phyloP scores from a whole-genome alignment of 1,284 basidiomycete species.

The Rhodotorula sp. region DNA sequence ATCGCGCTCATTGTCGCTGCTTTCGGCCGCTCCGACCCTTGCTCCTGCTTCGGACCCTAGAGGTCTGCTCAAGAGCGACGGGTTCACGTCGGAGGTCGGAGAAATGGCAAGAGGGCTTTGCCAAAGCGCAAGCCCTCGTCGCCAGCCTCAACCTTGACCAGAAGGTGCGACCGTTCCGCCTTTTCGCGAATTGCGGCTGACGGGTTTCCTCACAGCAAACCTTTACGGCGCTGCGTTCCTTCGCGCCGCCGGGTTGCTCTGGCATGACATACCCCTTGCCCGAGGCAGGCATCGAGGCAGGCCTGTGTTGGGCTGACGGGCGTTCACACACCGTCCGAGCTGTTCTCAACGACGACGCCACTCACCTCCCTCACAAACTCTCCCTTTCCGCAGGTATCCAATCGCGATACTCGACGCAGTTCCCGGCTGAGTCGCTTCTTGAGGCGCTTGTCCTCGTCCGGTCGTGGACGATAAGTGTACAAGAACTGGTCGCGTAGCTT shows the following conservation, averaged over 20 bases:
- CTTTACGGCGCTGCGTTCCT: neutral
- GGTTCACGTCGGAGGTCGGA: neutral
- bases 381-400: neutral
- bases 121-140: constrained; percentile 5
- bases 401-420: constrained; percentile 10
- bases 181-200: neutral
- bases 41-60: neutral
- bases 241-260: neutral
- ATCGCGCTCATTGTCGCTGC: neutral
- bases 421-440: constrained; percentile 47
- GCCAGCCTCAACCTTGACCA: constrained; percentile 2
- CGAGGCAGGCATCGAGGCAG: neutral
- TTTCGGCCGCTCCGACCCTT: neutral
- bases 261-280: constrained; percentile 1
- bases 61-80: constrained; percentile 5
- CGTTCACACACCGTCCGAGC: neutral
- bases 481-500: neutral
- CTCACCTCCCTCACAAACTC: too few species aligned
- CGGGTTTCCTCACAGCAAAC: neutral
- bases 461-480: neutral
- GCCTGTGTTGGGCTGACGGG: neutral
- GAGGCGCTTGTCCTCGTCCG: neutral
- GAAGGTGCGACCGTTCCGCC: neutral
- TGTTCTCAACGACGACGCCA: too few species aligned
- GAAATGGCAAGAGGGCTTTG: neutral